Conservation (phyloP, 768 basidiomycete species). For the Tylopilus vinaceipallidus region DNA sequence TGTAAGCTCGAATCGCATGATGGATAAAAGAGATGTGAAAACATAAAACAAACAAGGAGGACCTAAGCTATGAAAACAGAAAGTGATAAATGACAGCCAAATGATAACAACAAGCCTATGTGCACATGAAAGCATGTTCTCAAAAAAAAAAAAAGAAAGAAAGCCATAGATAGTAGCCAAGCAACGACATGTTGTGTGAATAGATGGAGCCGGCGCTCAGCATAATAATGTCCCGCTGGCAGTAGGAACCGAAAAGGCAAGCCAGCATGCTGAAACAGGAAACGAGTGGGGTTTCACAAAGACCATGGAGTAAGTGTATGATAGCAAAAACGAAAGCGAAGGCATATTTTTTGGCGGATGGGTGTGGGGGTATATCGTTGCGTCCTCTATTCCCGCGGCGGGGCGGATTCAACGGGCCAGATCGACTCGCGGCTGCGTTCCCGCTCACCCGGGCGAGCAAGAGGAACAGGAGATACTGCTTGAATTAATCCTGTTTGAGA, state of each 20-base stretch:
- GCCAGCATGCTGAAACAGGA: conserved; percentile 10
- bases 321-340: conserved; percentile 32
- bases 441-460: conserved; percentile 26
- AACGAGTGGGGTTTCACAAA: conserved; percentile 24
- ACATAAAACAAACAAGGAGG: conserved; percentile 11
- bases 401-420: conserved; percentile 30
- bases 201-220: conserved; percentile 20
- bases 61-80: conserved; percentile 13
- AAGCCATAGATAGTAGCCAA: conserved; percentile 31
- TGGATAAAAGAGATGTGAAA: conserved; percentile 3
- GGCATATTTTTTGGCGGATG: conserved; percentile 19
- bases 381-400: conserved; percentile 26
- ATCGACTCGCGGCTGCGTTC: conserved; percentile 29
- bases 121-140: conserved; percentile 29
- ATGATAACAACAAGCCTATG: conserved; percentile 22
- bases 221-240: conserved; percentile 28
- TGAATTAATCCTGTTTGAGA: conserved; percentile 15
- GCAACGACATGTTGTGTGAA: conserved; percentile 18
- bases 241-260: conserved; percentile 8
- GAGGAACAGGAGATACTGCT: conserved; percentile 17
- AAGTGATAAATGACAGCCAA: conserved; percentile 28
- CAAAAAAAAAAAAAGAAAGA: conserved; percentile 7
- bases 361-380: conserved; percentile 6
- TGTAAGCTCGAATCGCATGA: conserved; percentile 15
- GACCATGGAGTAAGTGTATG: conserved; percentile 16